Evolutionary conservation across 805 yeast species (phyloP).

Genomic region (Suhomyces kilbournensis): DNA sequence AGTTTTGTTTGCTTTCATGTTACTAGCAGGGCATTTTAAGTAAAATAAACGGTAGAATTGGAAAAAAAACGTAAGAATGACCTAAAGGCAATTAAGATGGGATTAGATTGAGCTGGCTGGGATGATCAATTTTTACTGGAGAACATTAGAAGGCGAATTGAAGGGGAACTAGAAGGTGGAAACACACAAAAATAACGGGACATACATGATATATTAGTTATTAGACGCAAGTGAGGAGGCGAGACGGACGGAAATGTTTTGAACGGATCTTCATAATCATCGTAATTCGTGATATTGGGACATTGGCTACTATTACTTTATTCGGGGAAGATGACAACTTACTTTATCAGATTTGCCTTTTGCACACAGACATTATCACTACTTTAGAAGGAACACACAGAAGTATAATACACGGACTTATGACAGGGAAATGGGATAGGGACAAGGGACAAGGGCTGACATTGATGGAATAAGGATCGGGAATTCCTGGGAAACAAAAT

Average conservation of each 20-base stretch:
- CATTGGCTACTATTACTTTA: neutral
- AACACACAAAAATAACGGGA: neutral
- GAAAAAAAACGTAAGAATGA: neutral
- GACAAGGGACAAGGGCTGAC: neutral
- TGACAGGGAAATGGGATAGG: neutral
- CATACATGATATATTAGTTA: neutral
- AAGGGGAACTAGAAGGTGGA: neutral
- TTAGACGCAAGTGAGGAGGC: neutral
- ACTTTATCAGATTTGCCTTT: neutral
- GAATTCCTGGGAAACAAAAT: neutral
- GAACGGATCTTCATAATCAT: neutral
- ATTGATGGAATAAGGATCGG: neutral
- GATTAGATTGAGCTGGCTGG: neutral
- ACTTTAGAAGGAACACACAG: neutral
- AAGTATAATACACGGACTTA: neutral
- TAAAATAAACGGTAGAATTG: neutral
- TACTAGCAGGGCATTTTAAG: neutral
- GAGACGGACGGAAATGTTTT: neutral
- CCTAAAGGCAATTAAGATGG: neutral
- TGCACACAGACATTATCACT: neutral
- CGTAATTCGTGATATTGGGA: neutral
- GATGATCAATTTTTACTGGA: neutral
- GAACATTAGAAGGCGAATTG: neutral
- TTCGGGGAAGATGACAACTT: neutral
- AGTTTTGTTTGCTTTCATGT: neutral